Conservation (phyloP, 2,329 filamentous ascomycete species). For the Neofusicoccum sp. region DNA sequence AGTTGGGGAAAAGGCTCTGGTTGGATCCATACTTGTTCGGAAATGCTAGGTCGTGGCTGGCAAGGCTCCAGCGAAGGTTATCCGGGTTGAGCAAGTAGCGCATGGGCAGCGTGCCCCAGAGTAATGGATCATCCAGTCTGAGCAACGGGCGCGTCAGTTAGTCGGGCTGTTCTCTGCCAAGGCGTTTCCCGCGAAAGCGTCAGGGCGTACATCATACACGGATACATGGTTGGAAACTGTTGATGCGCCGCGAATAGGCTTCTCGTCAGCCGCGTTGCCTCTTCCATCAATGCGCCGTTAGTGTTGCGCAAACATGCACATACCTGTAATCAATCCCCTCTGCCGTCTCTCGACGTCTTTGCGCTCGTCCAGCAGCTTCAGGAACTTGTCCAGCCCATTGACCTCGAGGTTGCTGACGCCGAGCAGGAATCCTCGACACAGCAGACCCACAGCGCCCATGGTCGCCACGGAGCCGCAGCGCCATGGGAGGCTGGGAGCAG, state of each 20-base stretch:
- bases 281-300: neutral
- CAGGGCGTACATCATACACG: slow-evolving; percentile 61
- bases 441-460: slow-evolving; percentile 68
- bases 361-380: slow-evolving; percentile 72
- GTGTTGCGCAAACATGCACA: slow-evolving; percentile 21
- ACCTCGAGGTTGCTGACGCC: slow-evolving; percentile 73
- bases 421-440: slow-evolving; percentile 74
- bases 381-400: slow-evolving; percentile 71
- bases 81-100: slow-evolving; percentile 68
- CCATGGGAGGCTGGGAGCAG: slow-evolving; percentile 64
- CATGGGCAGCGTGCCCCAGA: slow-evolving; percentile 86
- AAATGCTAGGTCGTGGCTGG: slow-evolving; percentile 94
- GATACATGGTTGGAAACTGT: slow-evolving; percentile 84
- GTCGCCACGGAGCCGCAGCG: slow-evolving; percentile 69
- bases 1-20: neutral
- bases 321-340: slow-evolving; percentile 81
- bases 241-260: neutral
- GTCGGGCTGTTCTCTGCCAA: neutral
- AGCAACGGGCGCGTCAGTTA: slow-evolving; percentile 23
- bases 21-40: slow-evolving; percentile 64
- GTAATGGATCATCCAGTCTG: slow-evolving; percentile 88
- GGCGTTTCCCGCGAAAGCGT: neutral
- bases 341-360: slow-evolving; percentile 64
- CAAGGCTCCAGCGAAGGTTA: slow-evolving; percentile 84
- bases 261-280: neutral